Evolutionary conservation across 257 asterid genomes (phyloP).

Genomic region (Solanum commersonii): DNA sequence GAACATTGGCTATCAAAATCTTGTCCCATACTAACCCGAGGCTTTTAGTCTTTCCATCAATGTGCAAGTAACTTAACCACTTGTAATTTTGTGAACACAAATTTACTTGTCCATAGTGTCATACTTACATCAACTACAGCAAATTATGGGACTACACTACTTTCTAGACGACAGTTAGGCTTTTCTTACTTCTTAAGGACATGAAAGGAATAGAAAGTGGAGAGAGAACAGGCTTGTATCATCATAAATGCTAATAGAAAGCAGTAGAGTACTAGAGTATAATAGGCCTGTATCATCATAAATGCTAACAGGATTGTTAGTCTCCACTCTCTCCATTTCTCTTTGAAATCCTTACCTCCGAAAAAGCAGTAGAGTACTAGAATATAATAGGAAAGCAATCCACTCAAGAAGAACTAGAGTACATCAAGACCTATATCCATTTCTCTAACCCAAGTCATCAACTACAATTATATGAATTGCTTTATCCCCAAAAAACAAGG

Average conservation of each 20-base stretch:
- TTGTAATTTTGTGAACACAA: neutral
- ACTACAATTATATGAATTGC: neutral
- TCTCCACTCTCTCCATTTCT: no score
- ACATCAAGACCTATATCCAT: no score
- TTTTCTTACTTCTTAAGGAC: neutral
- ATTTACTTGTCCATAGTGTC: neutral
- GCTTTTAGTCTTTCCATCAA: neutral
- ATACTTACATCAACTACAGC: neutral
- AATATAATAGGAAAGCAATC: no score
- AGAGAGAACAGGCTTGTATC: neutral
- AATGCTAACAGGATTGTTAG: no score
- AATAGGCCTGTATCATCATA: no score
- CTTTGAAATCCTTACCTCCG: no score
- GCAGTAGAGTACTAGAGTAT: no score
- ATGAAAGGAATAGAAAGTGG: neutral
- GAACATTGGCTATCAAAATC: neutral
- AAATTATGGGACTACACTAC: neutral
- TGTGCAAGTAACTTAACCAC: neutral
- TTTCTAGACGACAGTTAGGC: neutral
- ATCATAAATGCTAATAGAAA: neutral
- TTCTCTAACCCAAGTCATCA: neutral
- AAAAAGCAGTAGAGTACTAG: no score
- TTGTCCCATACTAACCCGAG: neutral
- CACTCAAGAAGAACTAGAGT: no score
- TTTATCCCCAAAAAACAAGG: neutral